Evolutionary conservation across 805 yeast species (phyloP).

Genomic region (Maudiozyma barnettii): DNA sequence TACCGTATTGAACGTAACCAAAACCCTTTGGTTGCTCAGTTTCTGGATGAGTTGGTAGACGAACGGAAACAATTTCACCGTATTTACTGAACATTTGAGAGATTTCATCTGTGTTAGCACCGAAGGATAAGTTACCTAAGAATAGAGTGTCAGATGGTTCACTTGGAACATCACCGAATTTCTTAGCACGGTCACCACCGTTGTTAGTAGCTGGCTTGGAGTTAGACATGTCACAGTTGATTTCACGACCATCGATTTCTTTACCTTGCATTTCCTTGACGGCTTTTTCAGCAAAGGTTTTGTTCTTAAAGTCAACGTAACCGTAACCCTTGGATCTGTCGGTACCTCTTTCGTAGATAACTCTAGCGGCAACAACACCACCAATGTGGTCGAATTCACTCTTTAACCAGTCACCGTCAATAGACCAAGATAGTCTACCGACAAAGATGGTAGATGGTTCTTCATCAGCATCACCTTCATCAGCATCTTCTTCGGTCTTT

Average conservation of each 20-base stretch:
- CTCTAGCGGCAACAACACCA: conserved; percentile 83
- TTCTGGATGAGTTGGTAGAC: conserved; percentile 97
- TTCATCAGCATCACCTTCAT: conserved; percentile 9
- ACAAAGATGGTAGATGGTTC: conserved; percentile 89
- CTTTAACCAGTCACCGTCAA: conserved; percentile 90
- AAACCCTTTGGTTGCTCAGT: conserved; percentile 98
- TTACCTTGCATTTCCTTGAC: conserved; percentile 75
- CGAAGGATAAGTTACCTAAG: conserved; percentile 92
- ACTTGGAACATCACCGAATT: conserved; percentile 83
- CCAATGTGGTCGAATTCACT: conserved; percentile 76
- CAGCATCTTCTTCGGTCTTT: conserved; percentile 31
- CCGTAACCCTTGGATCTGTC: conserved; percentile 96
- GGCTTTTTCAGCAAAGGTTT: conserved; percentile 78
- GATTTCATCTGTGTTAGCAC: conserved; percentile 71
- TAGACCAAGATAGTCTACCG: conserved; percentile 94
- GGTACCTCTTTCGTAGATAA: conserved; percentile 83
- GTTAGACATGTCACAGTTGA: conserved; percentile 86
- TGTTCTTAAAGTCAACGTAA: conserved; percentile 85
- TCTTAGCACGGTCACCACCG: conserved; percentile 71
- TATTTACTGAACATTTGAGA: conserved; percentile 62
- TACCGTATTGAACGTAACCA: conserved; percentile 89
- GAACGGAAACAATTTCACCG: conserved; percentile 79
- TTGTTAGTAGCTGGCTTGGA: conserved; percentile 54
- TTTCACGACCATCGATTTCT: conserved; percentile 95
- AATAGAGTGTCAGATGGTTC: conserved; percentile 93